A percentile compares a stretch with the other conserved stretches of the same genome.
phyloP scores from a whole-genome alignment of 192 early-diverging fungal genomes.

The Backusella psychrophila region DNA sequence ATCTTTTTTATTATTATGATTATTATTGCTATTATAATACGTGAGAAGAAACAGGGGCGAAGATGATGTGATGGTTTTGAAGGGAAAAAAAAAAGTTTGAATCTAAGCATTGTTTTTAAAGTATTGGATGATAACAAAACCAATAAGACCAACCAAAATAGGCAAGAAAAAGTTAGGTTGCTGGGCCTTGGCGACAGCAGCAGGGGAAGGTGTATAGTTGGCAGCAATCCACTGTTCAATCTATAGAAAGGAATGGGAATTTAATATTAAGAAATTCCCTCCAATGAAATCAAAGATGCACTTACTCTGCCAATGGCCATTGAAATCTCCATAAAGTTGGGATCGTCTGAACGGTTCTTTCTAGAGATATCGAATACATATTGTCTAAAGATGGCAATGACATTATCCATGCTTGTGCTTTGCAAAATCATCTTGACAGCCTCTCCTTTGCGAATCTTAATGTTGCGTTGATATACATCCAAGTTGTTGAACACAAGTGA shows the following conservation, averaged over 20 bases:
- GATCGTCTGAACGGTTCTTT: slow-evolving; percentile 60
- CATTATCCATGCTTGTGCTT: slow-evolving; percentile 51
- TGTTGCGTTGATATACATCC: slow-evolving; percentile 70
- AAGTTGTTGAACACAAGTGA: slow-evolving; percentile 85
- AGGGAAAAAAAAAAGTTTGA: neutral
- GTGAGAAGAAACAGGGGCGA: neutral
- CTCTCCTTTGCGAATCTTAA: slow-evolving; percentile 94
- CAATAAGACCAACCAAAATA: slow-evolving; percentile 4
- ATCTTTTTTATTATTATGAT: neutral
- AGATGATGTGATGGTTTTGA: neutral
- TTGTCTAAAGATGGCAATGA: slow-evolving; percentile 62
- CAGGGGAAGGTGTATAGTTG: slow-evolving; percentile 16
- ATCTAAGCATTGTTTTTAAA: slow-evolving; percentile 6
- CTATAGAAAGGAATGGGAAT: neutral
- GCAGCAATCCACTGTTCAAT: slow-evolving; percentile 36
- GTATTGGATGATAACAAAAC: neutral
- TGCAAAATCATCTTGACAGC: slow-evolving; percentile 68
- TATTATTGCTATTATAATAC: neutral
- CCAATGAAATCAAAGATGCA: neutral
- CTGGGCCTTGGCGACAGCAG: neutral
- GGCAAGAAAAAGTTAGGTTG: slow-evolving; percentile 5
- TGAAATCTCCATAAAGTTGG: slow-evolving; percentile 62
- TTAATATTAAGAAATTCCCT: neutral
- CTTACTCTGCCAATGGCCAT: slow-evolving; percentile 41
- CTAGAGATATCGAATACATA: slow-evolving; percentile 60